Conservation (phyloP, 805 yeast species). For the Kodamaea jinghongensis region DNA sequence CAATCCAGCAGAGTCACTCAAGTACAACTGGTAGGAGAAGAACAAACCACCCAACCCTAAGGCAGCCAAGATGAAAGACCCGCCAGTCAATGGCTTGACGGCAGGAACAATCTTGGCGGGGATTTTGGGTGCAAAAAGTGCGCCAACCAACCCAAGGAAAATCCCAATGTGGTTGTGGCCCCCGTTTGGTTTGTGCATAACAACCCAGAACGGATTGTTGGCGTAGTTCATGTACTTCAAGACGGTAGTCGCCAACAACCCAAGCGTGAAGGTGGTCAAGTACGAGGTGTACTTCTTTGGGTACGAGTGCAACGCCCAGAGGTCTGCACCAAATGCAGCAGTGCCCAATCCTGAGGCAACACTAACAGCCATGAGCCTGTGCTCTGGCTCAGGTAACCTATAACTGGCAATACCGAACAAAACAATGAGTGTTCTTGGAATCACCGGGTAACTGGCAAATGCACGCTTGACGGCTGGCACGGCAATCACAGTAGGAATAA, state of each 20-base stretch:
- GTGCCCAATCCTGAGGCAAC: constrained; percentile 64
- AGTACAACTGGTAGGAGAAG: constrained; percentile 68
- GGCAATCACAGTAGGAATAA: constrained; percentile 59
- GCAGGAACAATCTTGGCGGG: constrained; percentile 10
- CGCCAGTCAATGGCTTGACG: constrained; percentile 24
- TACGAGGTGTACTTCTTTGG: constrained; percentile 41
- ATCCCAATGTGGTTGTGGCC: constrained; percentile 79
- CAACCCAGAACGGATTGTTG: constrained; percentile 96
- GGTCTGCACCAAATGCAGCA: constrained; percentile 56
- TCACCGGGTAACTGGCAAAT: constrained; percentile 45
- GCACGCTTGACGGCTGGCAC: constrained; percentile 34
- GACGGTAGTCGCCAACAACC: constrained; percentile 70
- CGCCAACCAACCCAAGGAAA: constrained; percentile 58
- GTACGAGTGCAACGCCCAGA: constrained; percentile 31
- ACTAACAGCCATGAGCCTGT: constrained; percentile 62
- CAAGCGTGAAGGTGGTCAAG: constrained; percentile 60
- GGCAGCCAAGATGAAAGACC: constrained; percentile 51
- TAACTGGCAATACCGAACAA: constrained; percentile 76
- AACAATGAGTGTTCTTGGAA: constrained; percentile 54
- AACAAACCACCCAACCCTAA: constrained; percentile 75
- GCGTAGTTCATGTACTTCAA: constrained; percentile 75
- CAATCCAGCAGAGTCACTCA: constrained; percentile 81
- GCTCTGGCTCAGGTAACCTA: constrained; percentile 62
- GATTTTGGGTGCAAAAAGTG: constrained; percentile 55
- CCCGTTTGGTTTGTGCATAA: constrained; percentile 80